Evolutionary conservation across 257 asterid genomes (phyloP), one percentile per base, ranked within the genome.

Genomic region (Penstemon davidsonii): DNA sequence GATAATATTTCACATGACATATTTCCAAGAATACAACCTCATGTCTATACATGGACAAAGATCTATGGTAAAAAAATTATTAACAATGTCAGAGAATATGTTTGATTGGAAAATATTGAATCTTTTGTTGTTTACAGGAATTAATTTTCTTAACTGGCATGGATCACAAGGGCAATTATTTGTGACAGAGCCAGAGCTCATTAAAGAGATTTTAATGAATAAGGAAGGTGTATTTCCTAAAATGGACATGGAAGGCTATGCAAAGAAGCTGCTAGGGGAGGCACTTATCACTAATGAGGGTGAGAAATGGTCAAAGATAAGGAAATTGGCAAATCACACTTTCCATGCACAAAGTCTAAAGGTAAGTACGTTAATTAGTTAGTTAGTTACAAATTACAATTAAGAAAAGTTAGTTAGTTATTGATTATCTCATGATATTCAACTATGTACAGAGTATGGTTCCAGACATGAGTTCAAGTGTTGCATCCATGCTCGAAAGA

Each of bases 21-120:
- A 58, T 82, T 79, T 36, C 74, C 84, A 7, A 83, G 87, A 59
- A 69, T 85, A 33, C 86, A 85, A 43, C 96, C 96, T 61, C 89
- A 87, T 66, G 83, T 89, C 36, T 74, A 75, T 67, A 50, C 81
- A 3, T 89, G 95, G 95, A 82, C 78, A 37, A 79, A 77, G 33
- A 74, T 73, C 44, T 87, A 89, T 19, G 96, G 92, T 85, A 75
- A 18, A 18, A 3, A 8, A 9, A 9, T 3, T 15, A 3, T 62
- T 2, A 41, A 61, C 3, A 0, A 18, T 12, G n/a, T 10, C 7
- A 7, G 18, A 15, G 18, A 15, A 15, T 15, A 15, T 15, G 1
- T 12, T 5, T 37, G 18, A 8, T 37, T 37, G 7, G 46, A 7
- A 59, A 33, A 37, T 47, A 44, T 18, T 10, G 0, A 2, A 50